Base-by-base conservation (phyloP, 176 grass and related monocot species). In the Sorghum bicolor region DNA sequence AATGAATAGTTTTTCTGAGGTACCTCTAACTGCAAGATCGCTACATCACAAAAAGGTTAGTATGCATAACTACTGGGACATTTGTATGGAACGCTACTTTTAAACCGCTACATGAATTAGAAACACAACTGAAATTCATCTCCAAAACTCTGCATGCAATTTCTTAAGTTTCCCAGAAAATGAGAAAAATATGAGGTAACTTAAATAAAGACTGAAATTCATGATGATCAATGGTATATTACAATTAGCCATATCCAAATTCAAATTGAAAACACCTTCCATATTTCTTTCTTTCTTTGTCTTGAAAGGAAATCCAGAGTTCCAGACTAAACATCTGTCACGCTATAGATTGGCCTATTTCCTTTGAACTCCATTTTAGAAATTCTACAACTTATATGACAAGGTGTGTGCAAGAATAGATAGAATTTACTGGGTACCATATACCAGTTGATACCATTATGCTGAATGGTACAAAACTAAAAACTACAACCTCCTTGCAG, bases 1-100 rank as follows among this genome's bases (percentile, higher is more conserved):
- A 80, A n/a, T 20, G 93, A 95, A 88, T 91, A 92, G 26, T 88
- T 98, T 64, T 88, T 95, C 73, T 98, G 93, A 67, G 91, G 85
- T 67, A 73, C 57, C 64, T 95, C 93, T 86, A 98, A 87, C 96
- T 98, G 89, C 89, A 86, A 90, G 57, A 78, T 80, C 67, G 58
- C 78, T 87, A 92, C 63, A 87, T 32, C 70, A 76, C 82, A 47
- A 85, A 69, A 48, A 70, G 31, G 61, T 78, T 81, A 84, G 64
- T 76, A 87, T 74, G 29, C 50, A 41, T 72, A 75, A 65, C 39
- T 67, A 67, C 20, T 76, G 30, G n/a, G n/a, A 44, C 10, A 64
- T 70, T 62, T 70, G 16, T 58, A 57, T 73, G 12, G 30, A 76
- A 83, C 1, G 1, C 12, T 15, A 30, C 26, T 64, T 15, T 30